Percentiles rank a stretch among this genome's conserved stretches.
Evolutionary conservation across 2,329 filamentous ascomycete species (phyloP).

Genomic region (Sclerotinia borealis): DNA sequence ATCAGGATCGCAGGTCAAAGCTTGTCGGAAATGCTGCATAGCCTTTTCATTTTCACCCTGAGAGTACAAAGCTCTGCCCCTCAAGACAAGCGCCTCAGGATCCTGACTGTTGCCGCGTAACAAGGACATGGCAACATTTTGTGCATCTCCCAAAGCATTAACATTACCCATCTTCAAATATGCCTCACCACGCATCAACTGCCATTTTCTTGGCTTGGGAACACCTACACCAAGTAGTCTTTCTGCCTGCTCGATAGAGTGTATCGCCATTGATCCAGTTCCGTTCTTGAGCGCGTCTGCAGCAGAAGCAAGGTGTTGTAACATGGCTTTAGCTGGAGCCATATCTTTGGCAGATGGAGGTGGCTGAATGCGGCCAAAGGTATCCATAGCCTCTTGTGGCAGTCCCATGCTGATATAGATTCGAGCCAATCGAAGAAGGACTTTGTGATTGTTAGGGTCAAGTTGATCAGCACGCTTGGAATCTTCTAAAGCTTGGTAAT

Average conservation of each 20-base stretch:
- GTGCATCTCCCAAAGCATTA: conserved; percentile 84
- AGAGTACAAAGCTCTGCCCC: conserved; percentile 80
- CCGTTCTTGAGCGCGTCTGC: conserved; percentile 69
- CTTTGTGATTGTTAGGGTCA: conserved; percentile 81
- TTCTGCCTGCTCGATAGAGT: conserved; percentile 87
- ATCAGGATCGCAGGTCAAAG: conserved; percentile 84
- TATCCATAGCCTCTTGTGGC: conserved; percentile 78
- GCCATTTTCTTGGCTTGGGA: conserved; percentile 84
- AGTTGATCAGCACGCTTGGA: conserved; percentile 75
- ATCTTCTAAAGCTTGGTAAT: conserved; percentile 75
- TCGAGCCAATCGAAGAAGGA: conserved; percentile 78
- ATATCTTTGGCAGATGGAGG: conserved; percentile 79
- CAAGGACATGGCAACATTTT: conserved; percentile 84
- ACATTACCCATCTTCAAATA: conserved; percentile 87
- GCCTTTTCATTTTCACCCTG: conserved; percentile 96
- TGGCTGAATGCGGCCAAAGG: conserved; percentile 74
- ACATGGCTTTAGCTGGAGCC: conserved; percentile 77
- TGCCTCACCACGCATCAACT: conserved; percentile 83
- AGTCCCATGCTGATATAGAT: conserved; percentile 84
- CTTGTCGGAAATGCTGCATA: conserved; percentile 84
- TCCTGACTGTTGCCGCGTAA: conserved; percentile 84
- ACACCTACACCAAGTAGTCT: conserved; percentile 70
- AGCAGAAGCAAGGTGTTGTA: conserved; percentile 72
- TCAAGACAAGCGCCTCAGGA: conserved; percentile 85
- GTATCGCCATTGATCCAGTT: conserved; percentile 83